Percentiles rank a stretch among this genome's conserved stretches.
phyloP scores from a whole-genome alignment of 2,329 filamentous ascomycete species.

The Penicillium fuscoglaucum region DNA sequence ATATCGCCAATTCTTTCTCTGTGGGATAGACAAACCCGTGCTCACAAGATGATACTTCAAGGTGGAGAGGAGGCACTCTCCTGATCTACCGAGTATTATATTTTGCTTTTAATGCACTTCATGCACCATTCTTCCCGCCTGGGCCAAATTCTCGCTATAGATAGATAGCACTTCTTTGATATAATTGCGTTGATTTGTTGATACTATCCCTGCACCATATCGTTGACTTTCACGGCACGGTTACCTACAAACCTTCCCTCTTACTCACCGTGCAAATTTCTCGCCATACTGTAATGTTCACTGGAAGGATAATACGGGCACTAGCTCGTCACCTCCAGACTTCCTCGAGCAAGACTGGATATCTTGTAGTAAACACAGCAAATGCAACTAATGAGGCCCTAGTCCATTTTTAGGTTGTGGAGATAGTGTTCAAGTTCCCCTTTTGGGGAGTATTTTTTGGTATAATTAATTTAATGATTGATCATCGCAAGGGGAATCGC shows the following conservation, averaged over 20 bases:
- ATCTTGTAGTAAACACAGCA: not conserved
- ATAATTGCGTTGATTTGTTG: too few relatives aligned
- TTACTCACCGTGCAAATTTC: not conserved
- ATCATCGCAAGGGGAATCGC: too few relatives aligned
- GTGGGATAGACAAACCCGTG: not conserved
- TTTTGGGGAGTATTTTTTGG: not conserved
- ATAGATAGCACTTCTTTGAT: not conserved
- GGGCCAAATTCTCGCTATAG: not conserved
- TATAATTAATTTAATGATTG: not conserved
- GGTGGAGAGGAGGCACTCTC: not conserved
- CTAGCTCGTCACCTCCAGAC: not conserved
- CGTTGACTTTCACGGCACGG: too few relatives aligned
- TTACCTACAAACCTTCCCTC: not conserved
- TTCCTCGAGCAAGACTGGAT: not conserved
- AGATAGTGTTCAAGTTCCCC: not conserved
- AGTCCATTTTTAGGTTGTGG: not conserved
- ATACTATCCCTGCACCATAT: too few relatives aligned
- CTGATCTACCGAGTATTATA: too few relatives aligned
- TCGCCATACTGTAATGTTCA: not conserved
- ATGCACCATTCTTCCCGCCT: not conserved
- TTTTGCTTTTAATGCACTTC: not conserved
- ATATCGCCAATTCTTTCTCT: not conserved
- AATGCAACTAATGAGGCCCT: too few relatives aligned
- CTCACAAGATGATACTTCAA: not conserved
- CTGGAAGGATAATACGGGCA: not conserved